These are phyloP conservation scores for Logfia minima DNA, from an alignment of 129 eudicot species.

Conservation along the genomic window DNA sequence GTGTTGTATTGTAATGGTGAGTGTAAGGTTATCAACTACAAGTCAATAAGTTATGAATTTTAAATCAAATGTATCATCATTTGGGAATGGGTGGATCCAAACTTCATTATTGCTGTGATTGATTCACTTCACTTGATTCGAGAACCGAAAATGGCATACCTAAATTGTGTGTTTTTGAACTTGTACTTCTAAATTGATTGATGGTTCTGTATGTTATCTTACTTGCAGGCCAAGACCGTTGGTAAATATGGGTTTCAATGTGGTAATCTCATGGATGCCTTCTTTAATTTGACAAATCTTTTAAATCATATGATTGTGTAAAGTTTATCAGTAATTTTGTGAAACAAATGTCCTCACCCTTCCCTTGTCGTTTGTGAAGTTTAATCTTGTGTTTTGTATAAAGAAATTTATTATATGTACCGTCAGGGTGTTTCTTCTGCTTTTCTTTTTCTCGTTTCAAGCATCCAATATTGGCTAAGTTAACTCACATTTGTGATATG, in stretches of 20 bases:
- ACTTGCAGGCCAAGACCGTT: slow-evolving; percentile 57
- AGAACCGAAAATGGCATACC: slow-evolving; percentile 6
- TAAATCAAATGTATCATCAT: not conserved
- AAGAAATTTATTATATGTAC: no score
- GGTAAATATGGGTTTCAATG: slow-evolving; percentile 61
- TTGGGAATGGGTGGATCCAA: not conserved
- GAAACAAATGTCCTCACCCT: no score
- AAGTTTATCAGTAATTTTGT: not conserved
- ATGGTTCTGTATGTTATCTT: slow-evolving; percentile 7
- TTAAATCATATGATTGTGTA: not conserved
- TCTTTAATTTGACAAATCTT: not conserved
- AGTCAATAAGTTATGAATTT: not conserved
- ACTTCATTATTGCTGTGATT: not conserved
- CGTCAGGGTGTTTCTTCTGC: no score
- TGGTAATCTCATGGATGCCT: slow-evolving; percentile 42
- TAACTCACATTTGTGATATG: not conserved
- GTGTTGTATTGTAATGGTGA: not conserved
- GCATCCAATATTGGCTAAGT: not conserved
- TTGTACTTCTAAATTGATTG: not conserved
- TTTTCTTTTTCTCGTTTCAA: no score
- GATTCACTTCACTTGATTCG: not conserved
- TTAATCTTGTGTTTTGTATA: no score
- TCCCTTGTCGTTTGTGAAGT: no score
- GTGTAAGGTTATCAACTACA: not conserved
- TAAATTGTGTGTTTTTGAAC: not conserved